Percentiles rank a stretch among this genome's conserved stretches.
Evolutionary conservation across 345 rosid genomes (phyloP).

Genomic region (Mallotus nudiflorus): DNA sequence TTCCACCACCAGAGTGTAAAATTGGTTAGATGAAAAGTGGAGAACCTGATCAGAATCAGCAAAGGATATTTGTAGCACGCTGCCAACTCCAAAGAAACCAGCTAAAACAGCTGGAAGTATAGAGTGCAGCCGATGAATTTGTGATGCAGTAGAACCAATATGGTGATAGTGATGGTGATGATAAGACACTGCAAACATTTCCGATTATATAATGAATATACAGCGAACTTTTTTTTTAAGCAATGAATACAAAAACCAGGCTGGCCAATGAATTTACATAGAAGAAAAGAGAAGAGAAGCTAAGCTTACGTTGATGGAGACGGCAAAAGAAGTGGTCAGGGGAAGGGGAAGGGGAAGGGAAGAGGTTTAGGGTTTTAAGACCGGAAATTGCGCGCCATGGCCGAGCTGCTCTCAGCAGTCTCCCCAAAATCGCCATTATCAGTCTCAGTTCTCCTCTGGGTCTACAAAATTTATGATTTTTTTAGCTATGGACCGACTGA

Average conservation of each 20-base stretch:
- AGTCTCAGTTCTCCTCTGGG: too few species aligned
- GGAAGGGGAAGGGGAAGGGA: too few species aligned
- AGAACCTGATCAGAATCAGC: constrained; percentile 75
- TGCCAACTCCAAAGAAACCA: constrained; percentile 57
- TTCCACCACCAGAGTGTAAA: too few species aligned
- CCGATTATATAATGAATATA: background rate
- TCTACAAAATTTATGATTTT: too few species aligned
- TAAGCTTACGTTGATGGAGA: constrained; percentile 31
- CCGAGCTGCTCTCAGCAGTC: constrained; percentile 43
- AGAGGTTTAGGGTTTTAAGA: constrained; percentile 36
- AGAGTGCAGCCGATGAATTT: constrained; percentile 24
- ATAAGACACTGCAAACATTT: constrained; percentile 33
- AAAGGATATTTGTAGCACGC: constrained; percentile 52
- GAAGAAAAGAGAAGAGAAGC: background rate
- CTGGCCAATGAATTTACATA: too few species aligned
- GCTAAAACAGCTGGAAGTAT: constrained; percentile 48
- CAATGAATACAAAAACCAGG: background rate
- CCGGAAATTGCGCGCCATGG: constrained; percentile 32
- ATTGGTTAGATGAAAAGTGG: background rate
- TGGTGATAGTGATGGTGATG: constrained; percentile 20
- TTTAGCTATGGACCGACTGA: too few species aligned
- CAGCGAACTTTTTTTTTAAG: too few species aligned
- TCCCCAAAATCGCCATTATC: constrained; percentile 43
- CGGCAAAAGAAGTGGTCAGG: constrained; percentile 25
- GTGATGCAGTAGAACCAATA: constrained; percentile 21